Base-by-base conservation (phyloP, 2,329 filamentous ascomycete species). In the Coniella lustricola region DNA sequence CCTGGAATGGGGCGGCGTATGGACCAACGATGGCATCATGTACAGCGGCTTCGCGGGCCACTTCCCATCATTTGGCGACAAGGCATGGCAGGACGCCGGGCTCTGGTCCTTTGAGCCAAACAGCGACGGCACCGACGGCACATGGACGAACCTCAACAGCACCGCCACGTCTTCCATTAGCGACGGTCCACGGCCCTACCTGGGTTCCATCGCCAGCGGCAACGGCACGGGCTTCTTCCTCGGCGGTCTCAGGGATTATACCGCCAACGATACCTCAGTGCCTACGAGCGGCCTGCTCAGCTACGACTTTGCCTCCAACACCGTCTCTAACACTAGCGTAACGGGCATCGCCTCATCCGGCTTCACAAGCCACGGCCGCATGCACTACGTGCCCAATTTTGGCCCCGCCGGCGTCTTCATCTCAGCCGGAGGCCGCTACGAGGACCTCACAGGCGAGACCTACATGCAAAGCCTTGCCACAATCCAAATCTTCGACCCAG, bases 401-500 rank as follows among this genome's bases (percentile, higher is more conserved):
- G 48, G 48, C 8, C 43, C 48, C 3, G 16, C 44, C 14, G 44
- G 48, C 44, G 48, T 50, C 7, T 29, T 50, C 20, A 16, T 50
- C 22, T 34, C 18, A 1, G 44, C 33, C 4, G 48, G 48, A 5
- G 48, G 48, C 1, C 31, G 18, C 4, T 17, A 44, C 18, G 36
- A 29, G 3, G 25, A 29, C 9, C 14, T 34, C 3, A 35, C 41
- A 20, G 37, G 46, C 8, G 32, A 35, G 8, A 5, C 25, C 25
- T 42, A 47, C 17, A 38, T 53, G 18, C 35, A 37, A 5, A 44
- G 54, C 20, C 49, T 57, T 25, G 17, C 38, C 13, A 55, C 37
- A 3, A 49, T 56, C 1, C 52, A 51, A 13, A 44, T 59, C 32
- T 54, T 53, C 34, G 56, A 60, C 31, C 21, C 48, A 3, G 47